These are phyloP conservation scores for Boeremia lycopersici DNA, from an alignment of 2,329 filamentous ascomycete genomes.

Conservation along the genomic window DNA sequence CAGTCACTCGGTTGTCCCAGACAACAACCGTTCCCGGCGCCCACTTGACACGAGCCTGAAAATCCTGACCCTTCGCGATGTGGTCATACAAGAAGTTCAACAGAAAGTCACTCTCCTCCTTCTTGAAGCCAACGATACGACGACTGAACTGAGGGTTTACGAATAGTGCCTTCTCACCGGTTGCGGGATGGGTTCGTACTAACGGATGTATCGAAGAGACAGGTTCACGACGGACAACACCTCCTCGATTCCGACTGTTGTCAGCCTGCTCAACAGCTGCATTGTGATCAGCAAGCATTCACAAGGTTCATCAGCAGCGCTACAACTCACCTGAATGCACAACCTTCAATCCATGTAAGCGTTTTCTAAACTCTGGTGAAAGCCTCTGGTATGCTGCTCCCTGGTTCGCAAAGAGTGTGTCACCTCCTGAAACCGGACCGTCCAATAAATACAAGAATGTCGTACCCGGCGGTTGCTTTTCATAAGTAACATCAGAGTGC, in stretches of 20 bases:
- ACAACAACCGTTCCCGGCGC: constrained; percentile 79
- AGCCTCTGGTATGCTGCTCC: constrained; percentile 82
- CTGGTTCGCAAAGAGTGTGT: constrained; percentile 82
- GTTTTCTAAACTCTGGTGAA: constrained; percentile 77
- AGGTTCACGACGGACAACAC: constrained; percentile 76
- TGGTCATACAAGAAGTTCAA: constrained; percentile 81
- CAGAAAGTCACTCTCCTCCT: constrained; percentile 80
- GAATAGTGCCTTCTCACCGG: constrained; percentile 82
- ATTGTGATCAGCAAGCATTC: constrained; percentile 6
- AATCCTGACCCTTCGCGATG: constrained; percentile 72
- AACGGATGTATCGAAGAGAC: constrained; percentile 77
- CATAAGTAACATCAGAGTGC: constrained; percentile 90
- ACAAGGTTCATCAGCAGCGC: background rate
- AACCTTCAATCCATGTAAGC: constrained; percentile 79
- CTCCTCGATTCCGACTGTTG: constrained; percentile 67
- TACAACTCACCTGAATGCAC: constrained; percentile 72
- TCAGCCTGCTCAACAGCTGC: constrained; percentile 74
- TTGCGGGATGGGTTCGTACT: constrained; percentile 77
- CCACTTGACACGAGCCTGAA: constrained; percentile 79
- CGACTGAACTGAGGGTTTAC: constrained; percentile 87
- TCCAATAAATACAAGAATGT: constrained; percentile 91
- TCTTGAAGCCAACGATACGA: constrained; percentile 80
- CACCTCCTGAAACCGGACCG: constrained; percentile 77
- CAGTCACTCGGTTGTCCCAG: constrained; percentile 83
- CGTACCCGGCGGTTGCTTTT: constrained; percentile 85